A percentile compares a stretch with the other conserved stretches of the same genome.
Conservation (phyloP, 495 filamentous ascomycete genomes). For the Peziza echinospora region DNA sequence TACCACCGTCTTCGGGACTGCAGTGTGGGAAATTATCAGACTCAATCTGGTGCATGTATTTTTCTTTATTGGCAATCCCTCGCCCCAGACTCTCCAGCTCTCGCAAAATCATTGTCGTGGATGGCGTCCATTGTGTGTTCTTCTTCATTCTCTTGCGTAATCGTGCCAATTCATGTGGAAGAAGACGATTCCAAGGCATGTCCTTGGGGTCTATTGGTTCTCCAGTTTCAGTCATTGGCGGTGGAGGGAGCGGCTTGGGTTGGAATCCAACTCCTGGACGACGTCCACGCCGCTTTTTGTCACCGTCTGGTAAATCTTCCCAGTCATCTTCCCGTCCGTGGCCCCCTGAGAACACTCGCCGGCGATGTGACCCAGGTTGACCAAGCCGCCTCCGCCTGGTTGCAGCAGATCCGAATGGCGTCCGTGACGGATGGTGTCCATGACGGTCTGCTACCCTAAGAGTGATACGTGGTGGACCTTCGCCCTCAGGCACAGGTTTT, state of each 20-base stretch:
- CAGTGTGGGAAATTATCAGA: constrained; percentile 10
- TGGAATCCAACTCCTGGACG: constrained; percentile 2
- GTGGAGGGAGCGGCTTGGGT: constrained; percentile 10
- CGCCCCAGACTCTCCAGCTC: constrained; percentile 59
- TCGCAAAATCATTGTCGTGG: constrained; percentile 85
- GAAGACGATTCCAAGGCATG: constrained; percentile 76
- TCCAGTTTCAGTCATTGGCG: constrained; percentile 11
- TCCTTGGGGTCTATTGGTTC: constrained; percentile 43
- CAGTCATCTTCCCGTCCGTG: constrained; percentile 12
- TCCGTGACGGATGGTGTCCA: neutral
- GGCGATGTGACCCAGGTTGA: neutral
- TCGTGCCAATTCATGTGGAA: constrained; percentile 73
- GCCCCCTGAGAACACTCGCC: neutral
- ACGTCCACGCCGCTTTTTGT: constrained; percentile 10
- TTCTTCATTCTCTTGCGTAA: constrained; percentile 97
- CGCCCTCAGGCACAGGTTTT: constrained; percentile 40
- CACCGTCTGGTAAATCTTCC: constrained; percentile 12
- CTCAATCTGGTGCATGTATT: constrained; percentile 14
- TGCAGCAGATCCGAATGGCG: constrained; percentile 4
- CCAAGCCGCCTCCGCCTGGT: neutral
- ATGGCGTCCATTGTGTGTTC: constrained; percentile 87
- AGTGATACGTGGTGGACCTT: constrained; percentile 40
- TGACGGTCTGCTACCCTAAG: constrained; percentile 32
- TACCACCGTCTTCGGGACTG: constrained; percentile 17
- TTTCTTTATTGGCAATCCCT: constrained; percentile 28